These are phyloP conservation scores for Alternaria conjuncta DNA, from an alignment of 2,329 filamentous ascomycete genomes.

Conservation along the genomic window DNA sequence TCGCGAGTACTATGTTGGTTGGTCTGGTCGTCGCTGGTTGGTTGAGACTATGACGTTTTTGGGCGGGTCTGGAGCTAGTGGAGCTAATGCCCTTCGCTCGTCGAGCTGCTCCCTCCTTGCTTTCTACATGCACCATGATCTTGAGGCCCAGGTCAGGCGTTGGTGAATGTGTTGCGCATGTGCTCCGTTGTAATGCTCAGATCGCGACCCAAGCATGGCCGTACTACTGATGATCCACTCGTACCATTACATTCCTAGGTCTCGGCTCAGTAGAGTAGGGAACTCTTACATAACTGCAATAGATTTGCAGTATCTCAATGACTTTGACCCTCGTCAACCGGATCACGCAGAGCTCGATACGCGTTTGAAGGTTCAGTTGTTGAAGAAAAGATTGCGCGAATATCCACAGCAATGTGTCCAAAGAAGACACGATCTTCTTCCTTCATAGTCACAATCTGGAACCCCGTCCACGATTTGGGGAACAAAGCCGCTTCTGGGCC, in stretches of 20 bases:
- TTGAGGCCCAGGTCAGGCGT: not conserved
- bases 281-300: not conserved
- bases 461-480: not conserved
- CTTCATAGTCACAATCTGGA: not conserved
- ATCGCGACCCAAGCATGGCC: not conserved
- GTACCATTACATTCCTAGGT: not conserved
- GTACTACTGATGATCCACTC: not conserved
- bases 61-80: slow-evolving; percentile 1
- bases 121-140: not conserved
- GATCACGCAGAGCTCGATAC: not conserved
- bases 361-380: not conserved
- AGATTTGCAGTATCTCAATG: not conserved
- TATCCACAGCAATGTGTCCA: not conserved
- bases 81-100: not conserved
- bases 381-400: not conserved
- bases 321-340: not conserved
- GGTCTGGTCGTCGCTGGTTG: not conserved
- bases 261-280: not conserved
- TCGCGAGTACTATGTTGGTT: slow-evolving; percentile 16
- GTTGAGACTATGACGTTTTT: slow-evolving; percentile 9
- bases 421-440: not conserved
- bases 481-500: not conserved
- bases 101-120: not conserved
- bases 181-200: not conserved
- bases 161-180: not conserved